Evolutionary conservation across 2,329 filamentous ascomycete species (phyloP).

Genomic region (Orbilia ellipsospora): DNA sequence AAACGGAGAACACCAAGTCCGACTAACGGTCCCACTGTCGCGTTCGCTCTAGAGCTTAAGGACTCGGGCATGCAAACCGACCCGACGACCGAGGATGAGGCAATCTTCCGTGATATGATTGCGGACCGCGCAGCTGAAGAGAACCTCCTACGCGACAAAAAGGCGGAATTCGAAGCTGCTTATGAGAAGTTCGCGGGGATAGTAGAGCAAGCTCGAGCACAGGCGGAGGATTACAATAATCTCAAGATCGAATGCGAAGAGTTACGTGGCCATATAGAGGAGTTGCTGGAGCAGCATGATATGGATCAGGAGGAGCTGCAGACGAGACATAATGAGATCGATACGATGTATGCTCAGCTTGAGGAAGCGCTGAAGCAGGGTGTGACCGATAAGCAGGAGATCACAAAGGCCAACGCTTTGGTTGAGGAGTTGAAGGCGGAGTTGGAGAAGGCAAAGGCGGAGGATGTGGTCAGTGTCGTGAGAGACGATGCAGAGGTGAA

Average conservation of each 20-base stretch:
- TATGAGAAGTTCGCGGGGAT: conserved; percentile 52
- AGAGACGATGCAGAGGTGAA: conserved; percentile 45
- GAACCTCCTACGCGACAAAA: conserved; percentile 24
- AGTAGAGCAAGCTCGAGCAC: conserved; percentile 36
- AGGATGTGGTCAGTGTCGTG: conserved; percentile 33
- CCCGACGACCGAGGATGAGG: conserved; percentile 20
- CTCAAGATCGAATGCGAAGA: conserved; percentile 36
- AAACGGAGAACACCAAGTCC: conserved; percentile 41
- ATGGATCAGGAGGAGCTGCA: conserved; percentile 47
- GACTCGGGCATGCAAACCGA: conserved; percentile 32
- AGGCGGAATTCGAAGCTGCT: conserved; percentile 45
- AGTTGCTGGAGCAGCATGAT: conserved; percentile 48
- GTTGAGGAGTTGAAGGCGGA: conserved; percentile 43
- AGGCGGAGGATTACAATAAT: conserved; percentile 37
- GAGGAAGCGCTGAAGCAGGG: conserved; percentile 47
- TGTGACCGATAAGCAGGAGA: conserved; percentile 48
- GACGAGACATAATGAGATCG: conserved; percentile 46
- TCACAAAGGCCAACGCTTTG: conserved; percentile 25
- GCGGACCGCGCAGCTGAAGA: conserved; percentile 40
- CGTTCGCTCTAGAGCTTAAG: conserved; percentile 3
- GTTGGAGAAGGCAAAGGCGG: conserved; percentile 20
- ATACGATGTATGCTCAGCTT: conserved; percentile 43
- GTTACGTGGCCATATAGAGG: conserved; percentile 35
- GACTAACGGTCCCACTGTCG: conserved; percentile 6
- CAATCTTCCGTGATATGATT: conserved; percentile 40